Evolutionary conservation across 495 filamentous ascomycete genomes (phyloP).

Genomic region (Trichoderma gamsii): DNA sequence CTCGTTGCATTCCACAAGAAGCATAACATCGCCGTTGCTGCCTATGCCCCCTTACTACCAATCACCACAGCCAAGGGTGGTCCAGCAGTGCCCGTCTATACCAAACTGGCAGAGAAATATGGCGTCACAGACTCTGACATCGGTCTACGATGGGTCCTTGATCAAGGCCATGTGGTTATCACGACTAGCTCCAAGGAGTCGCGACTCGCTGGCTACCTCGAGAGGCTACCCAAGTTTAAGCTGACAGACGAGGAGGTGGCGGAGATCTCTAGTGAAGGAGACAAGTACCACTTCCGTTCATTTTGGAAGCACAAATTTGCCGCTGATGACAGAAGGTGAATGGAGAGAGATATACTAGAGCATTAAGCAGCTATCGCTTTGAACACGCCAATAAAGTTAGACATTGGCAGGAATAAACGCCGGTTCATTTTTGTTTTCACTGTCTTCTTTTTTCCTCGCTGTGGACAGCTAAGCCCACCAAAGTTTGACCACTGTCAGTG

Average conservation of each 20-base stretch:
- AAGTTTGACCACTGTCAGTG: no score
- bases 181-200: constrained; percentile 73
- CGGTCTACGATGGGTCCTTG: constrained; percentile 68
- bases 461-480: no score
- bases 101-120: constrained; percentile 66
- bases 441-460: no score
- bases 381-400: background rate
- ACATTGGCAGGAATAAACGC: background rate
- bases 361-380: background rate
- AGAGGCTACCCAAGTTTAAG: constrained; percentile 55
- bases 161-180: constrained; percentile 69
- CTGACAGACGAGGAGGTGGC: constrained; percentile 65
- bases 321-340: constrained; percentile 52
- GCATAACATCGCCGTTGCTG: constrained; percentile 61
- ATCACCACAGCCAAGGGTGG: constrained; percentile 60
- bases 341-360: background rate
- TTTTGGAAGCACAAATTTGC: constrained; percentile 62
- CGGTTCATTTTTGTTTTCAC: background rate
- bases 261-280: constrained; percentile 55
- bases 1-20: constrained; percentile 59
- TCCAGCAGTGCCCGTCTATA: constrained; percentile 58
- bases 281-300: constrained; percentile 60
- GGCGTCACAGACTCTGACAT: constrained; percentile 65
- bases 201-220: constrained; percentile 59
- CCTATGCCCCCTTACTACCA: constrained; percentile 64